These are phyloP conservation scores for Podochytrium sp. DNA, from an alignment of 192 early-diverging fungal genomes.

Conservation along the genomic window DNA sequence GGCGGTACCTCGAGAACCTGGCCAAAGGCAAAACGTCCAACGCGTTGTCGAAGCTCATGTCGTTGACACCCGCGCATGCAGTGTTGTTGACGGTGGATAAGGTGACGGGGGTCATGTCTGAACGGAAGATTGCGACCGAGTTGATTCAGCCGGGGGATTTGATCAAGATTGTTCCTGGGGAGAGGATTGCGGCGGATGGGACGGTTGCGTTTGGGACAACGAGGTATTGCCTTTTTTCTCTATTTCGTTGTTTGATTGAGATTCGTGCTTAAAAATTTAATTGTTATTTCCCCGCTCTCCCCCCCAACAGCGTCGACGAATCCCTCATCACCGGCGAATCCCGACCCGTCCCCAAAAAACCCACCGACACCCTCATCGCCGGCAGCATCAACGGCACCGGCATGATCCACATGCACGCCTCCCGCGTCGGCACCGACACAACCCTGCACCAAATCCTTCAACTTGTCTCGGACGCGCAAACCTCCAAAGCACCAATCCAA, in stretches of 20 bases:
- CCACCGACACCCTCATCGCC: constrained; percentile 75
- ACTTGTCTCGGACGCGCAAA: constrained; percentile 92
- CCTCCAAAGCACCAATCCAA: constrained; percentile 94
- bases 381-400: constrained; percentile 96
- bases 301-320: constrained; percentile 75
- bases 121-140: constrained; percentile 81
- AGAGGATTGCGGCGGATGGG: constrained; percentile 92
- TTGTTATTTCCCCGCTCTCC: too few relatives aligned
- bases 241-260: not conserved
- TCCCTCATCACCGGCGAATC: constrained; percentile 96
- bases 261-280: too few relatives aligned
- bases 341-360: constrained; percentile 72
- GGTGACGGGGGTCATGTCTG: constrained; percentile 37
- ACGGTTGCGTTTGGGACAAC: constrained; percentile 66
- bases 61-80: constrained; percentile 77
- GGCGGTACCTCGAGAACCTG: constrained; percentile 90
- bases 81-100: constrained; percentile 42
- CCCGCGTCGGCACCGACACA: constrained; percentile 87
- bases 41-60: constrained; percentile 87
- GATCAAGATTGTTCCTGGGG: constrained; percentile 88
- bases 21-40: constrained; percentile 93
- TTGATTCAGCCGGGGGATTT: constrained; percentile 84
- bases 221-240: not conserved
- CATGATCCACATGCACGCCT: constrained; percentile 80
- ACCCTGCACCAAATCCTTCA: constrained; percentile 90